Percentiles rank a stretch among this genome's conserved stretches.
Evolutionary conservation across 202 grass and related monocot genomes (phyloP).

Genomic region (Cymbopogon flexuosus): DNA sequence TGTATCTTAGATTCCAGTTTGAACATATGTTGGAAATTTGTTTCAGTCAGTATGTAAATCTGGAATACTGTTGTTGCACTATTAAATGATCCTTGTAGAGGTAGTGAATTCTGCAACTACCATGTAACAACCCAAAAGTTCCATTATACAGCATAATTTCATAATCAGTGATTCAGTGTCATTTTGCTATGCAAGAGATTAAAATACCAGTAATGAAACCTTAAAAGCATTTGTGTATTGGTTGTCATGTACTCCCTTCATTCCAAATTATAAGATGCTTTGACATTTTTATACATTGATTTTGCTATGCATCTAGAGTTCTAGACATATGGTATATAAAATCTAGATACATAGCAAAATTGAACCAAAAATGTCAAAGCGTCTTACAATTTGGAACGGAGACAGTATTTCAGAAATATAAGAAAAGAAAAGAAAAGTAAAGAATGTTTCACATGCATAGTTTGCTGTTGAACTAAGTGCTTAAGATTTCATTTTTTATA

Average conservation of each 20-base stretch:
- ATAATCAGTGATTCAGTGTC: background rate
- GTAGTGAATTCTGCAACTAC: background rate
- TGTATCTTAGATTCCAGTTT: background rate
- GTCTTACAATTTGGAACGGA: background rate
- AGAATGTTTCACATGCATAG: background rate
- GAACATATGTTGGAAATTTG: background rate
- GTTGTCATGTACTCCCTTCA: background rate
- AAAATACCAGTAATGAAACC: background rate
- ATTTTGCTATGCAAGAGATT: slow-evolving; percentile 1
- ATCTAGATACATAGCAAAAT: background rate
- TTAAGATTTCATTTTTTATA: background rate
- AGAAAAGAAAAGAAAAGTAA: background rate
- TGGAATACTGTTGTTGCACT: background rate
- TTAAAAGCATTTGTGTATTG: background rate
- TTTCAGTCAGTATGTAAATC: background rate
- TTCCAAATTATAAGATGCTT: background rate
- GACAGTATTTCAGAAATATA: background rate
- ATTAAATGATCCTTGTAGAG: background rate
- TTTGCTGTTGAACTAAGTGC: background rate
- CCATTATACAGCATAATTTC: background rate
- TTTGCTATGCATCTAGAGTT: background rate
- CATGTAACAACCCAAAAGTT: background rate
- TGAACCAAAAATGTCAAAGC: background rate
- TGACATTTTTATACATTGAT: background rate
- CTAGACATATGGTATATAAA: background rate